Evolutionary conservation across 2,329 filamentous ascomycete species (phyloP).

Genomic region (Botrytis galanthina): DNA sequence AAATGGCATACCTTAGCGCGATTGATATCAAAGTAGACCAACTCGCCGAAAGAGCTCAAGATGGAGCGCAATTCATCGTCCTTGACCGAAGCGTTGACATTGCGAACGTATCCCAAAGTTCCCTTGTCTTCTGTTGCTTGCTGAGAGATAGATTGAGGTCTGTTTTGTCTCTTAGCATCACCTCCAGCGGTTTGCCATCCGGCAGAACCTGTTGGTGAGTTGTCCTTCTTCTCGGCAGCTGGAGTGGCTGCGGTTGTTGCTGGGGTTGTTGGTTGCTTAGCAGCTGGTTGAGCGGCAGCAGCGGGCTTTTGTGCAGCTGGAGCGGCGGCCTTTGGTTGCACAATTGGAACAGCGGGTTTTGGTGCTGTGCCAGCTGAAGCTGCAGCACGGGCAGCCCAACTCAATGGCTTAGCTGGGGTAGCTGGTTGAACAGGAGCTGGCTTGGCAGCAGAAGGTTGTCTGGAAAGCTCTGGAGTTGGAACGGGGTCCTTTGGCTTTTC

Average conservation of each 20-base stretch:
- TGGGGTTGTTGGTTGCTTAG: constrained; percentile 36
- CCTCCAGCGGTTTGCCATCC: constrained; percentile 87
- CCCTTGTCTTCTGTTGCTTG: constrained; percentile 65
- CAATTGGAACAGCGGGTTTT: constrained; percentile 55
- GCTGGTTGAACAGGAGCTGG: constrained; percentile 46
- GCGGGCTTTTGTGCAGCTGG: constrained; percentile 49
- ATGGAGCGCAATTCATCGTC: constrained; percentile 67
- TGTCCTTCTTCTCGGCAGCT: constrained; percentile 37
- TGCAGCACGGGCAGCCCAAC: constrained; percentile 70
- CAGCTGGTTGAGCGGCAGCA: constrained; percentile 38
- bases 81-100: constrained; percentile 85
- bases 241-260: constrained; percentile 50
- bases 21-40: constrained; percentile 75
- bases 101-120: constrained; percentile 89
- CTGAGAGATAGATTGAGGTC: constrained; percentile 63
- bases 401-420: constrained; percentile 58
- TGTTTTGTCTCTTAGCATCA: constrained; percentile 76
- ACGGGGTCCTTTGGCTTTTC: constrained; percentile 67
- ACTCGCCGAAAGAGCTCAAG: constrained; percentile 68
- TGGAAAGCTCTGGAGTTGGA: constrained; percentile 47
- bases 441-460: constrained; percentile 45
- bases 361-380: constrained; percentile 53
- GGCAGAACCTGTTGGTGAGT: constrained; percentile 38
- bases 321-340: constrained; percentile 53
- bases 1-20: constrained; percentile 68